Percentiles rank a stretch among this genome's conserved stretches.
Evolutionary conservation across 2,329 filamentous ascomycete species (phyloP).

Genomic region (Diaporthe caulivora): DNA sequence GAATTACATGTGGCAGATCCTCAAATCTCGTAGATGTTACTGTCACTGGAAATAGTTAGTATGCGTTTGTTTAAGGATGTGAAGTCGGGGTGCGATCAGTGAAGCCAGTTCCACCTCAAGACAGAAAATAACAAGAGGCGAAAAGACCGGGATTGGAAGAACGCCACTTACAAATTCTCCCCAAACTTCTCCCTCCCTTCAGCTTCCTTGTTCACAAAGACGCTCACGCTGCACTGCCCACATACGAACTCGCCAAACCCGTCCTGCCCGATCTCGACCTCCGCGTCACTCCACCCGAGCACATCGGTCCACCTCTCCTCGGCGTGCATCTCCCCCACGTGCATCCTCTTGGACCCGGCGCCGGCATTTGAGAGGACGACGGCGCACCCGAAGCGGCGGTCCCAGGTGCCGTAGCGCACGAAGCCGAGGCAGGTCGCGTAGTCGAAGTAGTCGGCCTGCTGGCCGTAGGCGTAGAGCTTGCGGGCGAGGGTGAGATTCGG

Average conservation of each 20-base stretch:
- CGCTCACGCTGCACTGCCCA: slow-evolving; percentile 64
- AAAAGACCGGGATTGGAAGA: background rate
- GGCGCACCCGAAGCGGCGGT: slow-evolving; percentile 63
- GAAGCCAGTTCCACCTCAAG: background rate
- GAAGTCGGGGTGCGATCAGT: rapidly evolving
- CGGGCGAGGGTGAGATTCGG: slow-evolving; percentile 71
- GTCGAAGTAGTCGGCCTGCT: slow-evolving; percentile 74
- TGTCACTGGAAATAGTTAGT: slow-evolving; percentile 41
- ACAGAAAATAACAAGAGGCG: too few species aligned
- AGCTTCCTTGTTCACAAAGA: slow-evolving; percentile 70
- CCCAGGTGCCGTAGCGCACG: slow-evolving; percentile 62
- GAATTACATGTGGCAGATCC: background rate
- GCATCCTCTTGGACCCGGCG: slow-evolving; percentile 69
- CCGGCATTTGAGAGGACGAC: slow-evolving; percentile 68
- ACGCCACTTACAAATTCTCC: slow-evolving; percentile 53
- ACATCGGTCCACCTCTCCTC: slow-evolving; percentile 76
- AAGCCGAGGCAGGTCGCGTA: slow-evolving; percentile 73
- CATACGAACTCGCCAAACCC: slow-evolving; percentile 73
- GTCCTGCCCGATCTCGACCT: slow-evolving; percentile 70
- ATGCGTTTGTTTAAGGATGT: background rate
- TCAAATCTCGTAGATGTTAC: slow-evolving; percentile 47
- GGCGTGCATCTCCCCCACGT: slow-evolving; percentile 68
- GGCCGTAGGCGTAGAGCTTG: slow-evolving; percentile 76
- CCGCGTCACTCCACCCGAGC: slow-evolving; percentile 64
- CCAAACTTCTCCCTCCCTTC: slow-evolving; percentile 60